Evolutionary conservation across 1,139 yeast genomes (phyloP).

Genomic region (Magnusiomyces fungicola): DNA sequence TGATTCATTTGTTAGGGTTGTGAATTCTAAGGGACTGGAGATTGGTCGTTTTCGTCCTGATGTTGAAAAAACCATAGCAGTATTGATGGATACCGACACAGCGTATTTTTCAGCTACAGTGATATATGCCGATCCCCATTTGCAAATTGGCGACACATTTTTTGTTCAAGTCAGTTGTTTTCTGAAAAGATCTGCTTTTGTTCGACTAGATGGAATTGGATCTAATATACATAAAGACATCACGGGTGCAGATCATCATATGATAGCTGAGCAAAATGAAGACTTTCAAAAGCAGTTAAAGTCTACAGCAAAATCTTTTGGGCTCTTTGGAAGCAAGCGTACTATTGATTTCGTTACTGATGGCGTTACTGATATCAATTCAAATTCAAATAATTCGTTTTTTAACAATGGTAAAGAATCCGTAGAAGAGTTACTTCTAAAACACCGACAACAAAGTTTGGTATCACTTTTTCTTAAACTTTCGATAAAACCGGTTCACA

Average conservation of each 20-base stretch:
- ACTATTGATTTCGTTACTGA: no score
- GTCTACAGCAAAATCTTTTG: no score
- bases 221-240: not conserved
- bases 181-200: slow-evolving; percentile 49
- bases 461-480: not conserved
- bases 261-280: no score
- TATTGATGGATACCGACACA: slow-evolving; percentile 52
- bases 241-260: no score
- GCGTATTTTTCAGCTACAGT: slow-evolving; percentile 53
- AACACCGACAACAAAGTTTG: not conserved
- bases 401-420: slow-evolving; percentile 2
- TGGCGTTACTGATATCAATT: no score
- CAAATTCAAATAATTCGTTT: not conserved
- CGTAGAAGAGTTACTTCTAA: not conserved
- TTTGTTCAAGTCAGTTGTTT: slow-evolving; percentile 57
- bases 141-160: slow-evolving; percentile 70
- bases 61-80: slow-evolving; percentile 58
- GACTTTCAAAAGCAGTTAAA: no score
- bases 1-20: slow-evolving; percentile 32
- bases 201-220: slow-evolving; percentile 13
- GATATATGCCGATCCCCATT: slow-evolving; percentile 48
- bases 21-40: slow-evolving; percentile 41
- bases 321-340: no score
- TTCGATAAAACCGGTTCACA: not conserved
- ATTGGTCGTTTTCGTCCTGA: slow-evolving; percentile 74